Conservation (phyloP, 805 yeast genomes). For the Myxozyma sirexii region DNA sequence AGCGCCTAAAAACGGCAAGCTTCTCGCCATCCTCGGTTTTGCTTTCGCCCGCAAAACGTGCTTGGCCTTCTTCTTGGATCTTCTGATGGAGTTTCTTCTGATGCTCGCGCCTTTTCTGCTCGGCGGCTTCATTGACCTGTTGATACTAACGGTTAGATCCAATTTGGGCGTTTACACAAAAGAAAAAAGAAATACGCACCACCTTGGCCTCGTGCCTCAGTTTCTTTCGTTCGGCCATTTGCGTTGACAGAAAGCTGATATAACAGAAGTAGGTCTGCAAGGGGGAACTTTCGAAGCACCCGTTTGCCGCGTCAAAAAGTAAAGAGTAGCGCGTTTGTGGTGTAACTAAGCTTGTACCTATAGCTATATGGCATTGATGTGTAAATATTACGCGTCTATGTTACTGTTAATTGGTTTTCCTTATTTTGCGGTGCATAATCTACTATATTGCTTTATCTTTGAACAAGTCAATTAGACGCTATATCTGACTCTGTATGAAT, state of each 20-base stretch:
- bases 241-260: background rate
- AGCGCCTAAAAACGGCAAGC: conserved; percentile 80
- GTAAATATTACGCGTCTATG: conserved; percentile 4
- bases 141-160: background rate
- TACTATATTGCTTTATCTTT: too few relatives aligned
- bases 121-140: conserved; percentile 66
- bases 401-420: background rate
- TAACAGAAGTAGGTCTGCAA: background rate
- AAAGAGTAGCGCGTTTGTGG: background rate
- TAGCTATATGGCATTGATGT: too few relatives aligned
- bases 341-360: too few relatives aligned
- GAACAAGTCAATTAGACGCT: too few relatives aligned
- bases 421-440: too few relatives aligned
- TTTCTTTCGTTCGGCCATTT: conserved; percentile 27
- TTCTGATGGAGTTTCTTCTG: conserved; percentile 83
- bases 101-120: conserved; percentile 76
- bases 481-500: too few relatives aligned
- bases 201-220: conserved; percentile 27
- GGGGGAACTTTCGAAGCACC: background rate
- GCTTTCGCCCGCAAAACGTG: conserved; percentile 79
- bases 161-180: too few relatives aligned
- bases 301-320: background rate
- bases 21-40: conserved; percentile 53
- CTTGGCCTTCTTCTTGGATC: conserved; percentile 83
- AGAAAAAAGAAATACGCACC: conserved; percentile 12